These are phyloP conservation scores for Macrocybe sp. DNA, from an alignment of 1,284 basidiomycete genomes.

Conservation along the genomic window DNA sequence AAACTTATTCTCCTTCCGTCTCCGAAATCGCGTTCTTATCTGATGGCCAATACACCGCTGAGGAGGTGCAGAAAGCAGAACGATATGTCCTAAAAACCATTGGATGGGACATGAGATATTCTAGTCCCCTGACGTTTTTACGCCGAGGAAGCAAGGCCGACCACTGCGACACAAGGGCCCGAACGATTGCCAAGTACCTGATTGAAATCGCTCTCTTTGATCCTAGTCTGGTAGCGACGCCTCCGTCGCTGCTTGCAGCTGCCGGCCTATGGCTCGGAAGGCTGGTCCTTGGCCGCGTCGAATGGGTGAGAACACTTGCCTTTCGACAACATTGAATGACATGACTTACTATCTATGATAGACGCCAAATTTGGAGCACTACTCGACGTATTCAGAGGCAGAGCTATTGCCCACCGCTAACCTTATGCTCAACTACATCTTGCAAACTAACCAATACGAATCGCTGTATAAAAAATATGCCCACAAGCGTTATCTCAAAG, in stretches of 20 bases:
- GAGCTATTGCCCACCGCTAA: constrained; percentile 85
- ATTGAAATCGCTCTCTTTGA: constrained; percentile 91
- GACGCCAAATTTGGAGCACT: constrained; percentile 88
- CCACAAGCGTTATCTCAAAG: constrained; percentile 83
- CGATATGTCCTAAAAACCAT: constrained; percentile 86
- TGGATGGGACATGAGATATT: constrained; percentile 83
- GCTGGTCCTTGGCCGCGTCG: constrained; percentile 75
- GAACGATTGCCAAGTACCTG: constrained; percentile 92
- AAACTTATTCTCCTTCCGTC: constrained; percentile 86
- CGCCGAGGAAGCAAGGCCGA: constrained; percentile 94
- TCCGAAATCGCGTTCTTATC: constrained; percentile 82
- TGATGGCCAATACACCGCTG: constrained; percentile 75
- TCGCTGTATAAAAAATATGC: constrained; percentile 84
- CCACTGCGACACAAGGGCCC: constrained; percentile 87
- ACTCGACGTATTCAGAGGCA: constrained; percentile 85
- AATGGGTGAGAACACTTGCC: constrained; percentile 69
- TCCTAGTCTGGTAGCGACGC: constrained; percentile 75
- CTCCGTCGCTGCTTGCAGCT: constrained; percentile 86
- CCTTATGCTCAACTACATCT: constrained; percentile 89
- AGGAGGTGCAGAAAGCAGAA: constrained; percentile 88
- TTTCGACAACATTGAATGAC: neutral
- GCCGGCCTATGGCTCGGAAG: constrained; percentile 89
- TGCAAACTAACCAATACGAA: constrained; percentile 70
- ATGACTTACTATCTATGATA: constrained; percentile 23
- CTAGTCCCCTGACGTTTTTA: constrained; percentile 90